A percentile compares a stretch with the other conserved stretches of the same genome.
phyloP scores from a whole-genome alignment of 106 monocot genomes.

The Triglochin maritima region DNA sequence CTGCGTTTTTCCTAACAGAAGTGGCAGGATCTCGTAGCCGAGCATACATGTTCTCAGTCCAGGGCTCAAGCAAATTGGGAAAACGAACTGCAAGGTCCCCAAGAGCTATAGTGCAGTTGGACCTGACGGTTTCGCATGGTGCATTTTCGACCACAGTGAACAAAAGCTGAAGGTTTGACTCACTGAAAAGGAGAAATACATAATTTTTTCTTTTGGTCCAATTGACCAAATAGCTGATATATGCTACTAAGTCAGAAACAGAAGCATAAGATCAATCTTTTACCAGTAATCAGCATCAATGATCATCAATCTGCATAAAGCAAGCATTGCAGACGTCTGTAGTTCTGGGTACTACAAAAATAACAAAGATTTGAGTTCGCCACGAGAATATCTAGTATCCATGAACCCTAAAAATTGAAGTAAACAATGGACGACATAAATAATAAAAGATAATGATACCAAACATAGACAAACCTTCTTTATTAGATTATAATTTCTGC shows the following conservation, averaged over 20 bases:
- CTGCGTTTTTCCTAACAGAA: constrained; percentile 95
- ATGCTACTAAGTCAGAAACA: not conserved
- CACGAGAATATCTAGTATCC: not conserved
- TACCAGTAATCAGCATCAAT: constrained; percentile 95
- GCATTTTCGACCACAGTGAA: constrained; percentile 88
- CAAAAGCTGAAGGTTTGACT: constrained; percentile 82
- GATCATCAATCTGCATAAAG: constrained; percentile 90
- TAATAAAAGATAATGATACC: not conserved
- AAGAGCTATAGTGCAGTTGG: constrained; percentile 91
- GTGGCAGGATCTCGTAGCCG: constrained; percentile 67
- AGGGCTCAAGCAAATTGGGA: constrained; percentile 91
- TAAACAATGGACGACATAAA: not conserved
- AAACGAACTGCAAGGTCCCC: constrained; percentile 92
- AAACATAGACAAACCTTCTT: constrained; percentile 55
- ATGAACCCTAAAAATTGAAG: not conserved
- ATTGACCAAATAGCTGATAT: constrained; percentile 2
- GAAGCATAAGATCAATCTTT: constrained; percentile 2
- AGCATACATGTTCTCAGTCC: constrained; percentile 97
- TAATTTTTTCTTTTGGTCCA: not conserved
- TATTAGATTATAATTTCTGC: constrained; percentile 73
- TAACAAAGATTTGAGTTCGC: not conserved
- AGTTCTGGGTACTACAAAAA: constrained; percentile 67
- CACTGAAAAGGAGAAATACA: constrained; percentile 30
- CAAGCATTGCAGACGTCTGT: constrained; percentile 95
- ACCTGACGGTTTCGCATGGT: constrained; percentile 81